Conservation (phyloP, 2,329 filamentous ascomycete genomes). For the Aspergillaceae sp. region DNA sequence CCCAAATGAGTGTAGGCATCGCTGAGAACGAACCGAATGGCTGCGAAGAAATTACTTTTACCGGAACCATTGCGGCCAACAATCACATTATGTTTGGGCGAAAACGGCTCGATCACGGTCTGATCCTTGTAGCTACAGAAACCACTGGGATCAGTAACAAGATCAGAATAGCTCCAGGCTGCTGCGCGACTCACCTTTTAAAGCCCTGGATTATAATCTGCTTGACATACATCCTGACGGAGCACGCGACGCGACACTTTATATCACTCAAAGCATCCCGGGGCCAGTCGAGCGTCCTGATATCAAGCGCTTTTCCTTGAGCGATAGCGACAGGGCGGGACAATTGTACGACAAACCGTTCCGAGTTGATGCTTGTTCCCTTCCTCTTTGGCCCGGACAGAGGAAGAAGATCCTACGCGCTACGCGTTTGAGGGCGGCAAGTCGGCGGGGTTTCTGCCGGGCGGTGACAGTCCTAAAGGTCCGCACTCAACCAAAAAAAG, state of each 20-base stretch:
- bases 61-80: slow-evolving; percentile 98
- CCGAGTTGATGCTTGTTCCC: slow-evolving; percentile 8
- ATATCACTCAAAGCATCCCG: slow-evolving; percentile 23
- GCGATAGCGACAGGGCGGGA: neutral
- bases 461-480: slow-evolving; percentile 17
- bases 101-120: slow-evolving; percentile 97
- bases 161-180: neutral
- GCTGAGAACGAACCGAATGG: slow-evolving; percentile 94
- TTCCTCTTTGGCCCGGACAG: slow-evolving; percentile 8
- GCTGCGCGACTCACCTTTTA: slow-evolving; percentile 62
- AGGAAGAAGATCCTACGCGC: slow-evolving; percentile 10
- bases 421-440: neutral
- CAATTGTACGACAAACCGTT: slow-evolving; percentile 1
- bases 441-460: slow-evolving; percentile 30
- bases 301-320: slow-evolving; percentile 1
- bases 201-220: slow-evolving; percentile 99
- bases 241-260: slow-evolving; percentile 21
- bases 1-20: slow-evolving; percentile 96
- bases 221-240: slow-evolving; percentile 82
- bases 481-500: slow-evolving; percentile 9
- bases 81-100: slow-evolving; percentile 93
- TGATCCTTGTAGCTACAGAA: slow-evolving; percentile 89
- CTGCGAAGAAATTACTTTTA: slow-evolving; percentile 99
- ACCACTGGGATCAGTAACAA: neutral
- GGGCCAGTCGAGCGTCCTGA: slow-evolving; percentile 6